These are phyloP conservation scores for Hydnomerulius pinastri DNA, from an alignment of 768 basidiomycete genomes.

Conservation along the genomic window DNA sequence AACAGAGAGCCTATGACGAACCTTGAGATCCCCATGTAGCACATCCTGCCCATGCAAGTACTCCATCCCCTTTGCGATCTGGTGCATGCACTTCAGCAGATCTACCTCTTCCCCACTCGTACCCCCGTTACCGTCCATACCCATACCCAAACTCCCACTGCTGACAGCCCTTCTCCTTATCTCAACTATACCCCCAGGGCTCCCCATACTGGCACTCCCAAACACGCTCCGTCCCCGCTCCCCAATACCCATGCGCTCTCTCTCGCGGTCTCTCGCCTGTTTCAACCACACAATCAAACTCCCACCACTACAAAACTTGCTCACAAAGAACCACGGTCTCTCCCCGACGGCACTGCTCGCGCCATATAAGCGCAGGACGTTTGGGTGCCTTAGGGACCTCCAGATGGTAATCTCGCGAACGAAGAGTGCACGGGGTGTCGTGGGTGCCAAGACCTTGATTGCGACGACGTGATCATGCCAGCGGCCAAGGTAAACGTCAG, in stretches of 20 bases:
- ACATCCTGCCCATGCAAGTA: conserved; percentile 72
- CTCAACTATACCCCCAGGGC: neutral
- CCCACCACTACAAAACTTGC: conserved; percentile 68
- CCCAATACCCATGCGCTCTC: neutral
- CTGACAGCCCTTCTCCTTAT: neutral
- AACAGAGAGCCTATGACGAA: conserved; percentile 26
- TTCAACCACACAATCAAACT: conserved; percentile 62
- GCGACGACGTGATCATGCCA: conserved; percentile 71
- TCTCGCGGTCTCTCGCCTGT: conserved; percentile 12
- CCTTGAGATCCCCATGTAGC: conserved; percentile 83
- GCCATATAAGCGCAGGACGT: conserved; percentile 74
- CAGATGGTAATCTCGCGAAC: conserved; percentile 71
- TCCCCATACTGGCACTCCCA: neutral
- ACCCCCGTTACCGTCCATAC: neutral
- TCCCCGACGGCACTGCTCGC: conserved; percentile 72
- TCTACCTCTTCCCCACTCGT: conserved; percentile 28
- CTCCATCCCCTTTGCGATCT: conserved; percentile 80
- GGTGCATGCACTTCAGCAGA: conserved; percentile 61
- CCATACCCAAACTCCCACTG: neutral
- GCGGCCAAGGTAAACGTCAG: conserved; percentile 73
- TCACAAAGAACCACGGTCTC: conserved; percentile 80
- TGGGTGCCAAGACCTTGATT: conserved; percentile 69
- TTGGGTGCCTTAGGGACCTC: conserved; percentile 65
- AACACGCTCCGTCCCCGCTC: neutral
- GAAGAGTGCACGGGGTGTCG: conserved; percentile 65